Evolutionary conservation across 495 filamentous ascomycete genomes (phyloP).

Genomic region (Aspergillus nanangensis): DNA sequence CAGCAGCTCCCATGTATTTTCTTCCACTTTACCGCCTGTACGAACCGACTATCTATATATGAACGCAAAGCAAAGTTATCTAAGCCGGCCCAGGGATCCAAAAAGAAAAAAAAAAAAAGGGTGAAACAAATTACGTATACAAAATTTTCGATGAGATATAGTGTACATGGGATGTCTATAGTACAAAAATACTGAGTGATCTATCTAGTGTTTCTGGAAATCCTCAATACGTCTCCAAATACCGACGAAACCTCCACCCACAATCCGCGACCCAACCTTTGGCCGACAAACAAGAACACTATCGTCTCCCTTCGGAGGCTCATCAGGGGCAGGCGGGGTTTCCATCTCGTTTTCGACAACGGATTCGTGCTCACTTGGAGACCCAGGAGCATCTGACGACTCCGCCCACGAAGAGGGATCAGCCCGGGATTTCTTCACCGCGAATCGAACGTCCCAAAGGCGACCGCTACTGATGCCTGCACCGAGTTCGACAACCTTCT

Average conservation of each 20-base stretch:
- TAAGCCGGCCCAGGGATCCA: too few relatives aligned
- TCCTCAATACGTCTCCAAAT: slow-evolving; percentile 56
- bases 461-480: slow-evolving; percentile 50
- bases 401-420: slow-evolving; percentile 35
- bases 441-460: slow-evolving; percentile 62
- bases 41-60: too few relatives aligned
- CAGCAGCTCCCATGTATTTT: too few relatives aligned
- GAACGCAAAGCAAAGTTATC: too few relatives aligned
- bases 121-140: too few relatives aligned
- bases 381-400: slow-evolving; percentile 12
- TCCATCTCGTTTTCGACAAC: too few relatives aligned
- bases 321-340: too few relatives aligned
- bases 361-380: too few relatives aligned
- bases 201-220: too few relatives aligned
- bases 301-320: slow-evolving; percentile 27
- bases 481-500: slow-evolving; percentile 63
- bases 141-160: too few relatives aligned
- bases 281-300: slow-evolving; percentile 64
- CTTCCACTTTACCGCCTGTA: too few relatives aligned
- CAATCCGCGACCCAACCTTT: slow-evolving; percentile 55
- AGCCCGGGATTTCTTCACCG: slow-evolving; percentile 38
- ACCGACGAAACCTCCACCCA: slow-evolving; percentile 69
- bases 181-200: background rate
- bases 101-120: background rate
- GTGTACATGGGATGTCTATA: too few relatives aligned